Evolutionary conservation across 345 rosid genomes (phyloP).

Genomic region (Viola odorata): DNA sequence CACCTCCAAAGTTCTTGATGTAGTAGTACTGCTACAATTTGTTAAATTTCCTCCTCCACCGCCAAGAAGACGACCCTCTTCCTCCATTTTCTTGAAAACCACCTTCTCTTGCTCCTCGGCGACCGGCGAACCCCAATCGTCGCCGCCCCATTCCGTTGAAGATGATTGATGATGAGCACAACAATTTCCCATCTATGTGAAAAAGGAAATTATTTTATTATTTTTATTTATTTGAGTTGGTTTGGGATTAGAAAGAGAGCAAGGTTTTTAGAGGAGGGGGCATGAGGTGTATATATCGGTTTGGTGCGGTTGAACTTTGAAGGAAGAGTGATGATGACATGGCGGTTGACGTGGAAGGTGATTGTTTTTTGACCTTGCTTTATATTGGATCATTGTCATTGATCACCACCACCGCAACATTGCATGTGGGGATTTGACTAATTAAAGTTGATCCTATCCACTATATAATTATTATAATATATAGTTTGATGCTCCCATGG

Average conservation of each 20-base stretch:
- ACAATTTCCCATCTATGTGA: background rate
- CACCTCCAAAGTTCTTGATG: conserved; percentile 16
- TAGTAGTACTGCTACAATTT: background rate
- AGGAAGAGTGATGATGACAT: background rate
- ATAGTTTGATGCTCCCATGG: background rate
- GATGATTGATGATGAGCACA: background rate
- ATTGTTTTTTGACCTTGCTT: background rate
- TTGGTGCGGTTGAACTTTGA: background rate
- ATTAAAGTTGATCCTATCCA: background rate
- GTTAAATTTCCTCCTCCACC: background rate
- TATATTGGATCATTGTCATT: too few species aligned
- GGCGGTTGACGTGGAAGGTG: background rate
- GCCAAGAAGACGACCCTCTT: conserved; percentile 5
- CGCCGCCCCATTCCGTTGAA: background rate
- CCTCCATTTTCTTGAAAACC: conserved; percentile 1
- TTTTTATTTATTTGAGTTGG: background rate
- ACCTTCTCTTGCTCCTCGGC: conserved; percentile 1
- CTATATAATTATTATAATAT: background rate
- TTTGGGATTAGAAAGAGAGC: background rate
- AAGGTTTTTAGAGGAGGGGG: background rate
- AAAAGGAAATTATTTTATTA: too few species aligned
- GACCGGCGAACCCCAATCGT: background rate
- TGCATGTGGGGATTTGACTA: background rate
- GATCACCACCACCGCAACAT: background rate
- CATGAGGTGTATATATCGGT: background rate